Conservation (phyloP, 495 filamentous ascomycete genomes). For the Aspergillus funiculosus region DNA sequence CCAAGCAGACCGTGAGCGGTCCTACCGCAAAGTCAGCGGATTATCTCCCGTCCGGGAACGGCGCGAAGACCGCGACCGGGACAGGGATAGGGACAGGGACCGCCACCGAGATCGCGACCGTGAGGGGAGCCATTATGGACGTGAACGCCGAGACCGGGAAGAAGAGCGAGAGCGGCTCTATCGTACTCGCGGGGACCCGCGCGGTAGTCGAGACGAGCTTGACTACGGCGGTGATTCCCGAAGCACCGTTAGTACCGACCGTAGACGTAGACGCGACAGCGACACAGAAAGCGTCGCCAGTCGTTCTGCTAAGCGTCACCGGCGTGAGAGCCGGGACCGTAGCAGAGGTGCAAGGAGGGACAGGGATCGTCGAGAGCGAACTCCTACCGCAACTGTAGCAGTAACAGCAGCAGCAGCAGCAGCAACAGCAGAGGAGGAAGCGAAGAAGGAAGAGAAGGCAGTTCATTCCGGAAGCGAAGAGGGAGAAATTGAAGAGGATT, state of each 20-base stretch:
- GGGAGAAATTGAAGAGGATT: conserved; percentile 93
- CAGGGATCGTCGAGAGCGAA: conserved; percentile 55
- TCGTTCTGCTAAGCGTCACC: conserved; percentile 47
- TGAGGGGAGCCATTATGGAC: conserved; percentile 56
- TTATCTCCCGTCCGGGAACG: conserved; percentile 47
- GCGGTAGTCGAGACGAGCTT: conserved; percentile 69
- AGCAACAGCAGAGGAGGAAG: conserved; percentile 29
- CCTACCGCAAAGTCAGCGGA: conserved; percentile 72
- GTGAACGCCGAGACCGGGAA: conserved; percentile 73
- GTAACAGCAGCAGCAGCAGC: conserved; percentile 35
- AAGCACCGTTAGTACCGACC: conserved; percentile 53
- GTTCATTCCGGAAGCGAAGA: conserved; percentile 89
- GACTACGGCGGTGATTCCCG: conserved; percentile 80
- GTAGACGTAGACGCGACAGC: conserved; percentile 59
- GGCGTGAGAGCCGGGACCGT: conserved; percentile 42
- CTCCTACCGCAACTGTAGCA: conserved; percentile 39
- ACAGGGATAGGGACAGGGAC: conserved; percentile 45
- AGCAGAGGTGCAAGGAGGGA: conserved; percentile 60
- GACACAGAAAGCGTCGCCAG: conserved; percentile 66
- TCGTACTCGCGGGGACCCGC: conserved; percentile 70
- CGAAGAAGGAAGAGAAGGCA: conserved; percentile 58
- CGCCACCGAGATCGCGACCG: conserved; percentile 49
- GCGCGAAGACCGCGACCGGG: conserved; percentile 55
- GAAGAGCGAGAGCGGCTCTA: conserved; percentile 82
- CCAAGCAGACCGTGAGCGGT: conserved; percentile 78